Conservation (phyloP, 2,329 filamentous ascomycete species). For the Zymoseptoria ardabiliae region DNA sequence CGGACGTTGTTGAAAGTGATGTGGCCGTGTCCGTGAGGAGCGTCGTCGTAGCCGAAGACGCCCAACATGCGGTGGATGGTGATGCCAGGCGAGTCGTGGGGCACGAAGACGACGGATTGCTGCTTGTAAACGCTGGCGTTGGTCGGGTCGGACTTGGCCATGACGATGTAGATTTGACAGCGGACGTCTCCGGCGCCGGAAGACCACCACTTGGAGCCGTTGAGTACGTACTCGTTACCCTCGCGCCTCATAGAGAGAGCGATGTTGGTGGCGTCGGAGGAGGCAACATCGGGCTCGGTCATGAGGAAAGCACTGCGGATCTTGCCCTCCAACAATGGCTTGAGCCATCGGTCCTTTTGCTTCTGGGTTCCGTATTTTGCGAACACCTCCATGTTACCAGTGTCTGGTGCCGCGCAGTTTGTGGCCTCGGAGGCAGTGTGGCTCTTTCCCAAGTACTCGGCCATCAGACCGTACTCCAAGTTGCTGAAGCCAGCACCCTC, state of each 20-base stretch:
- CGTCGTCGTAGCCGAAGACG: slow-evolving; percentile 95
- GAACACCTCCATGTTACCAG: slow-evolving; percentile 47
- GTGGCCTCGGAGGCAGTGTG: slow-evolving; percentile 78
- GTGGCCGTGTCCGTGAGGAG: slow-evolving; percentile 93
- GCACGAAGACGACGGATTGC: slow-evolving; percentile 89
- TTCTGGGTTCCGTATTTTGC: slow-evolving; percentile 45
- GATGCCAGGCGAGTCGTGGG: slow-evolving; percentile 71
- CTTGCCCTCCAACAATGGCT: slow-evolving; percentile 43
- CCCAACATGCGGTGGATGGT: slow-evolving; percentile 87
- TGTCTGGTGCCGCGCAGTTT: slow-evolving; percentile 52
- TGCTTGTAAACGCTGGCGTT: slow-evolving; percentile 77
- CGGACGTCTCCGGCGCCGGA: slow-evolving; percentile 88
- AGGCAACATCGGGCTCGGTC: slow-evolving; percentile 43
- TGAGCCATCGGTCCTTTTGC: slow-evolving; percentile 45
- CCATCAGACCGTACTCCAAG: slow-evolving; percentile 96
- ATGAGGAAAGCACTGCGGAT: slow-evolving; percentile 44
- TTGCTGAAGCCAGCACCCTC: slow-evolving; percentile 93
- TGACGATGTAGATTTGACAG: slow-evolving; percentile 90
- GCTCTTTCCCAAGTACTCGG: slow-evolving; percentile 87
- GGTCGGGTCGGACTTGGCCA: slow-evolving; percentile 80
- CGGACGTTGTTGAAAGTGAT: slow-evolving; percentile 84
- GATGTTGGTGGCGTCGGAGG: slow-evolving; percentile 46
- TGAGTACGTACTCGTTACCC: slow-evolving; percentile 82
- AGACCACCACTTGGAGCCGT: slow-evolving; percentile 99
- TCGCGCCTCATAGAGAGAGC: slow-evolving; percentile 68